A percentile compares a stretch with the other conserved stretches of the same genome.
Evolutionary conservation across 768 basidiomycete genomes (phyloP).

Genomic region (Leucogyrophana mollusca): DNA sequence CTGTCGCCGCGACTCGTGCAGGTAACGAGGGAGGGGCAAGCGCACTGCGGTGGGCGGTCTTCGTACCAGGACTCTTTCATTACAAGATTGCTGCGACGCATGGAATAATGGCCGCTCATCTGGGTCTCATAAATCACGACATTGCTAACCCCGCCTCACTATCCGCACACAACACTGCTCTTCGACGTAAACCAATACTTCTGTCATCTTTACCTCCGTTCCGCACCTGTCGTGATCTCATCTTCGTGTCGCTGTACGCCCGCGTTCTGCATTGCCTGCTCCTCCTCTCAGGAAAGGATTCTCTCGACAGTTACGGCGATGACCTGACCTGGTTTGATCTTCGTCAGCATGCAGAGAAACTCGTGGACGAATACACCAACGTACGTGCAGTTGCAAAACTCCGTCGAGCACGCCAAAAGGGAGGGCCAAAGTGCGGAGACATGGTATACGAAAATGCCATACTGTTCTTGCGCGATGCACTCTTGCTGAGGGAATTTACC

Average conservation of each 20-base stretch:
- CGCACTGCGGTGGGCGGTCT: conserved; percentile 4
- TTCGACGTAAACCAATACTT: conserved; percentile 26
- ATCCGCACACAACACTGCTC: too few relatives aligned
- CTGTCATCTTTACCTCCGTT: conserved; percentile 24
- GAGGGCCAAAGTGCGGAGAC: conserved; percentile 8
- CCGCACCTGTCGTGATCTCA: conserved; percentile 26
- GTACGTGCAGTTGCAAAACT: background rate
- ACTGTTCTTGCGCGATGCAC: conserved; percentile 25
- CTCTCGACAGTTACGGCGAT: conserved; percentile 7
- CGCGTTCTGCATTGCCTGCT: conserved; percentile 25
- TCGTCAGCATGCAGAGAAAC: background rate
- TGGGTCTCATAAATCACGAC: conserved; percentile 9
- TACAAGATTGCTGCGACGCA: conserved; percentile 17
- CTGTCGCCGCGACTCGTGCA: conserved; percentile 7
- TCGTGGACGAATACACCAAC: conserved; percentile 7
- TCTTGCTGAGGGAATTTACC: conserved; percentile 22
- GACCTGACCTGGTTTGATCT: conserved; percentile 1
- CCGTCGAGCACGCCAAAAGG: background rate
- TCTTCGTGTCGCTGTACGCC: conserved; percentile 28
- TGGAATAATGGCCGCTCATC: conserved; percentile 15
- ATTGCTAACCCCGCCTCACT: conserved; percentile 9
- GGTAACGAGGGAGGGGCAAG: conserved; percentile 11
- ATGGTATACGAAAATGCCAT: conserved; percentile 24
- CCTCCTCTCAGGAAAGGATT: conserved; percentile 12
- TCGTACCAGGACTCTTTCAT: conserved; percentile 17